Evolutionary conservation across 1,284 basidiomycete genomes (phyloP).

Genomic region (Athelia sp.): DNA sequence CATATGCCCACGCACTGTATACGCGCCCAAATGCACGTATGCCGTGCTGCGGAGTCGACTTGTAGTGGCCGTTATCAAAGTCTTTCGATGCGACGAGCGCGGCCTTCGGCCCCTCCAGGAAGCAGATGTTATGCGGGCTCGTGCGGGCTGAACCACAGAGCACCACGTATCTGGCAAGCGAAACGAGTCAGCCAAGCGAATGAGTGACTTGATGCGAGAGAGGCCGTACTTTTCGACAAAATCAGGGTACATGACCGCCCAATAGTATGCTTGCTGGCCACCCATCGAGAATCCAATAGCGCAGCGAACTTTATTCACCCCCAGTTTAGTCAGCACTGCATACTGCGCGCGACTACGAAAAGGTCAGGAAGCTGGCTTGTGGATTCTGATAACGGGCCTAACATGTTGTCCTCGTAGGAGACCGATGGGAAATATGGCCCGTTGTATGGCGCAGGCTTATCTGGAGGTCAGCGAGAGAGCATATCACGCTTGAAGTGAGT

Average conservation of each 20-base stretch:
- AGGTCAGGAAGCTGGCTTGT: no score
- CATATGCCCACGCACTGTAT: slow-evolving; percentile 58
- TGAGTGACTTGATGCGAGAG: slow-evolving; percentile 4
- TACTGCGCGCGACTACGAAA: slow-evolving; percentile 56
- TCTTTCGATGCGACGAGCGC: slow-evolving; percentile 53
- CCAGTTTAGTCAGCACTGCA: slow-evolving; percentile 46
- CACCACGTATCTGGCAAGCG: slow-evolving; percentile 36
- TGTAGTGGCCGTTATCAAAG: slow-evolving; percentile 53
- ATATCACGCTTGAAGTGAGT: background rate
- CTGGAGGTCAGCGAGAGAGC: slow-evolving; percentile 10
- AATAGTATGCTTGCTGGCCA: slow-evolving; percentile 60
- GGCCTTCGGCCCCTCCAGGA: slow-evolving; percentile 56
- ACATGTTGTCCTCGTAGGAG: slow-evolving; percentile 59
- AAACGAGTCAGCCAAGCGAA: background rate
- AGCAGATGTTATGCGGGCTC: slow-evolving; percentile 57
- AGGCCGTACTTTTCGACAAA: slow-evolving; percentile 44
- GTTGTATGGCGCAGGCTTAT: slow-evolving; percentile 40
- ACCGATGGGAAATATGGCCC: slow-evolving; percentile 43
- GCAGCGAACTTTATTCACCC: slow-evolving; percentile 42
- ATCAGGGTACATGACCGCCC: slow-evolving; percentile 57
- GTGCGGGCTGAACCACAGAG: slow-evolving; percentile 59
- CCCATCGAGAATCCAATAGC: slow-evolving; percentile 63
- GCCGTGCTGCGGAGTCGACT: slow-evolving; percentile 38
- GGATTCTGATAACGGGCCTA: slow-evolving; percentile 12
- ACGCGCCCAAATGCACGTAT: slow-evolving; percentile 52